phyloP scores from a whole-genome alignment of 139 green algal species.

The Edaphochlamys debaryana region DNA sequence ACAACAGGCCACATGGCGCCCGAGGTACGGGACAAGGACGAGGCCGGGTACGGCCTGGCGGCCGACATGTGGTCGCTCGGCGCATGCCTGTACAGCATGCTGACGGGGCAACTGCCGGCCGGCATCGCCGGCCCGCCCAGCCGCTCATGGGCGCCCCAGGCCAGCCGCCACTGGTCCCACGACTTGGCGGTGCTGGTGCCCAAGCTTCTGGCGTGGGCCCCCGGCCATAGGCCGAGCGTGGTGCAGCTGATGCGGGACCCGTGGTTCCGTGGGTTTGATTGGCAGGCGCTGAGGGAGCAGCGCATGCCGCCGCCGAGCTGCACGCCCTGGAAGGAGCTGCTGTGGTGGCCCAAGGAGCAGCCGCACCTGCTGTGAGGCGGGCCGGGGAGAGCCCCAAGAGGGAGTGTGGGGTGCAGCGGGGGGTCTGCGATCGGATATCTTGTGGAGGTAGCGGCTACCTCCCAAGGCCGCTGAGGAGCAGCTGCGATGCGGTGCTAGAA shows the following conservation, averaged over 20 bases:
- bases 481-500: no score
- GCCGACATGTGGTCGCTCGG: constrained; percentile 45
- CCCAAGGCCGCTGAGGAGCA: no score
- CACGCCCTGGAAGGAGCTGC: constrained; percentile 39
- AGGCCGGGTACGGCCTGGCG: constrained; percentile 16
- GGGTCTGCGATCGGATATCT: no score
- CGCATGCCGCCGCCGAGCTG: constrained; percentile 16
- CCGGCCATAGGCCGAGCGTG: background rate
- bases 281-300: constrained; percentile 8
- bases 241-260: constrained; percentile 6
- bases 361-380: constrained; percentile 7
- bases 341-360: constrained; percentile 35
- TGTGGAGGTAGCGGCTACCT: no score
- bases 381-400: background rate
- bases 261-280: constrained; percentile 36
- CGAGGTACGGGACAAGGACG: constrained; percentile 8
- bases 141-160: background rate
- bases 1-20: constrained; percentile 28
- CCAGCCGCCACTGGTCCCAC: constrained; percentile 9
- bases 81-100: constrained; percentile 27
- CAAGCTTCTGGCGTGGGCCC: constrained; percentile 15
- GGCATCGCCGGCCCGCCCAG: constrained; percentile 9
- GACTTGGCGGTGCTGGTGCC: constrained; percentile 1
- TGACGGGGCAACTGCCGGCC: constrained; percentile 30
- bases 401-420: no score